These are phyloP conservation scores for Trichosporon sp. DNA, from an alignment of 1,284 basidiomycete genomes.

Conservation along the genomic window DNA sequence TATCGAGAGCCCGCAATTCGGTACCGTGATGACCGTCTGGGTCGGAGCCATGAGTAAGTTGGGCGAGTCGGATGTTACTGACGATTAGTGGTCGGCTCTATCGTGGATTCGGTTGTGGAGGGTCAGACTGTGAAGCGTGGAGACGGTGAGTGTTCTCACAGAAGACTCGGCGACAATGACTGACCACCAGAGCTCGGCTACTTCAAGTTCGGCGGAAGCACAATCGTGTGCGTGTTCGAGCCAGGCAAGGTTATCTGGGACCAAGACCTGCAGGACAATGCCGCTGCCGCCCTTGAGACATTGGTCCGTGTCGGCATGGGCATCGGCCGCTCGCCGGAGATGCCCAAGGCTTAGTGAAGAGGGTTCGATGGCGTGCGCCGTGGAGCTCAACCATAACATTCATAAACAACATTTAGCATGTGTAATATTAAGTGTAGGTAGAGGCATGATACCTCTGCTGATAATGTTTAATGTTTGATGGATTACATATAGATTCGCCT, in stretches of 20 bases:
- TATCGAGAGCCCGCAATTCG: conserved; percentile 78
- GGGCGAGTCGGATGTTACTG: conserved; percentile 5
- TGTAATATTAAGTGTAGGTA: neutral
- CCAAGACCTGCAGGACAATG: conserved; percentile 80
- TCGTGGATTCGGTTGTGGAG: conserved; percentile 75
- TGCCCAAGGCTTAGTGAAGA: neutral
- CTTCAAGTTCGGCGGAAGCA: conserved; percentile 64
- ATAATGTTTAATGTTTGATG: neutral
- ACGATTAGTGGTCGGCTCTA: conserved; percentile 81
- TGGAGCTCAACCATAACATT: too few species aligned
- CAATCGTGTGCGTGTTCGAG: conserved; percentile 80
- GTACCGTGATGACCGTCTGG: conserved; percentile 81
- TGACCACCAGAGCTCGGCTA: neutral
- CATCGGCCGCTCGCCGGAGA: conserved; percentile 53
- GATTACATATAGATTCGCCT: neutral
- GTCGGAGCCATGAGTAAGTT: conserved; percentile 73
- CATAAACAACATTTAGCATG: neutral
- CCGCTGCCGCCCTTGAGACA: conserved; percentile 74
- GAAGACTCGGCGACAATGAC: neutral
- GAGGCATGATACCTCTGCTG: neutral
- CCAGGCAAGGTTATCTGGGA: conserved; percentile 78
- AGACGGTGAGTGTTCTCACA: conserved; percentile 57
- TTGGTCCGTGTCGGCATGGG: conserved; percentile 82
- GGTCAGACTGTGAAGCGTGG: conserved; percentile 73
- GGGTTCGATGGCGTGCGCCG: too few species aligned